A percentile compares a stretch with the other conserved stretches of the same genome.
Conservation (phyloP, 192 early-diverging fungal genomes). For the Backusella sp. region DNA sequence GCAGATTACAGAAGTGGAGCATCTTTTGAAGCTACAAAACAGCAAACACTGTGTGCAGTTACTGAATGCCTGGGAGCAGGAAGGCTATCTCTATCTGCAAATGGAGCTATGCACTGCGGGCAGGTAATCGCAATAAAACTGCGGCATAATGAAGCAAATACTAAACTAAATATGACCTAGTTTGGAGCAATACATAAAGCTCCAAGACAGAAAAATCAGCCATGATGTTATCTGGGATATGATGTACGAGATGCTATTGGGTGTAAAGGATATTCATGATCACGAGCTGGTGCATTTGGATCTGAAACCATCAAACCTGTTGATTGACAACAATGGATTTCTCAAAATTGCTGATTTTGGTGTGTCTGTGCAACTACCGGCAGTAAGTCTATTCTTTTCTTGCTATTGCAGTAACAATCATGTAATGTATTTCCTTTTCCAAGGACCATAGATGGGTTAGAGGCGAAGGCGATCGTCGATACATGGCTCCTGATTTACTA, state of each 20-base stretch:
- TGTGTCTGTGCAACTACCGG: constrained; percentile 61
- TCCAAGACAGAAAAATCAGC: constrained; percentile 6
- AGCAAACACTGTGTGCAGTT: constrained; percentile 68
- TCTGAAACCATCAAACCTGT: constrained; percentile 87
- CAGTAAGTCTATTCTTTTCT: constrained; percentile 39
- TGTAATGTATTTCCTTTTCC: background rate
- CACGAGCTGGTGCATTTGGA: constrained; percentile 80
- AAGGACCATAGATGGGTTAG: constrained; percentile 38
- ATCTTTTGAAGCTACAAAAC: constrained; percentile 66
- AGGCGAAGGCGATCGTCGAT: constrained; percentile 89
- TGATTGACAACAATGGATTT: constrained; percentile 61
- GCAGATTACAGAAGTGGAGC: constrained; percentile 80
- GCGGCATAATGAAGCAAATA: background rate
- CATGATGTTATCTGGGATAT: constrained; percentile 70
- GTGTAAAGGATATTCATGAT: constrained; percentile 72
- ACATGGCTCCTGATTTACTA: constrained; percentile 89
- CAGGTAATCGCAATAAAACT: constrained; percentile 38
- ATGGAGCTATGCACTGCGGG: constrained; percentile 85
- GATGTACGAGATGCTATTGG: constrained; percentile 60
- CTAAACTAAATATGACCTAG: background rate
- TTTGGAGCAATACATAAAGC: constrained; percentile 15
- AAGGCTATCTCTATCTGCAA: constrained; percentile 83
- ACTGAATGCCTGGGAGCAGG: constrained; percentile 88
- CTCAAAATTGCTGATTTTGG: constrained; percentile 95
- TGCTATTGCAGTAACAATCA: background rate